A percentile compares a stretch with the other conserved stretches of the same genome.
These are phyloP conservation scores for Podaxis sp. DNA, from an alignment of 768 basidiomycete genomes.

Conservation along the genomic window DNA sequence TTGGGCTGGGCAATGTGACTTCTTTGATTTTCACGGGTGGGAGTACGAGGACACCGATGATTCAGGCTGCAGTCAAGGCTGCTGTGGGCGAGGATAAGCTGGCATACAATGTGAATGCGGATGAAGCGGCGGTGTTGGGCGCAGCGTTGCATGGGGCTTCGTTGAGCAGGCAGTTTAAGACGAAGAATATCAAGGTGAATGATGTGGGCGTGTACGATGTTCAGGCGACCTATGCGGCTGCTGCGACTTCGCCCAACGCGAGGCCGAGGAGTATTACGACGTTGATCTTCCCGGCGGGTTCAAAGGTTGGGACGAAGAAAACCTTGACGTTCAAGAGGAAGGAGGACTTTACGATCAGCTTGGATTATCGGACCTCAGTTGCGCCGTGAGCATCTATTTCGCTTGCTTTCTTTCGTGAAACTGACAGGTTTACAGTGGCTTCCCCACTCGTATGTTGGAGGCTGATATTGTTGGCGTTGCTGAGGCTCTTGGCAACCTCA, in stretches of 20 bases:
- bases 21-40: constrained; percentile 96
- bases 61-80: constrained; percentile 76
- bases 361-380: constrained; percentile 70
- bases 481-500: constrained; percentile 80
- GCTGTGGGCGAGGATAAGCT: constrained; percentile 87
- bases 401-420: neutral
- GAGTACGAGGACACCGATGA: constrained; percentile 85
- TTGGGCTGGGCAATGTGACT: constrained; percentile 70
- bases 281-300: constrained; percentile 72
- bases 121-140: constrained; percentile 92
- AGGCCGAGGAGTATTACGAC: constrained; percentile 72
- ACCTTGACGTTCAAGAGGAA: constrained; percentile 82
- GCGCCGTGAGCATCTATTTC: constrained; percentile 48
- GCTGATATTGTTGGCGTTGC: constrained; percentile 70
- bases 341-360: constrained; percentile 75
- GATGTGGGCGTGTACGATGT: constrained; percentile 77
- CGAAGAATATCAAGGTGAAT: constrained; percentile 85
- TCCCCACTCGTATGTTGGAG: constrained; percentile 72
- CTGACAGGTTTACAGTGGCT: constrained; percentile 44
- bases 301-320: constrained; percentile 81
- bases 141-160: constrained; percentile 91
- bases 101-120: constrained; percentile 93
- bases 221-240: constrained; percentile 74
- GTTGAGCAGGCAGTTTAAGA: constrained; percentile 88
- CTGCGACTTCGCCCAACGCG: constrained; percentile 44